phyloP scores from a whole-genome alignment of 169 alveolate species.

The Theileria sp. region DNA sequence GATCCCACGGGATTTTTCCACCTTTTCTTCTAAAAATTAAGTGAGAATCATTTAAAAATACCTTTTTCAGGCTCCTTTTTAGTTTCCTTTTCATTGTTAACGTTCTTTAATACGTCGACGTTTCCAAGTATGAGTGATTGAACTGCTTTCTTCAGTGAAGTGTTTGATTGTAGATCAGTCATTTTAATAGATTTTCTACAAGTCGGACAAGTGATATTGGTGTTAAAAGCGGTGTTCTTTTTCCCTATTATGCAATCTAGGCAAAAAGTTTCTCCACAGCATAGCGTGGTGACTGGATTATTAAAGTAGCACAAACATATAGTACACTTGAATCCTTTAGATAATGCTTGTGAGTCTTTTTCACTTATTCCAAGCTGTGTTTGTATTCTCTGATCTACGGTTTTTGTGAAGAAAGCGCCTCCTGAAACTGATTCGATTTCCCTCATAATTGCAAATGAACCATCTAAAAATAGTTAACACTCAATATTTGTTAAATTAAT shows the following conservation, averaged over 20 bases:
- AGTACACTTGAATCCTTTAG: constrained; percentile 70
- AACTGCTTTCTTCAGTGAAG: constrained; percentile 51
- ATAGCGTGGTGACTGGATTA: constrained; percentile 77
- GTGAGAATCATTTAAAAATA: background rate
- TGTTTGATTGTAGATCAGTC: constrained; percentile 54
- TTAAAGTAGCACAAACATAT: constrained; percentile 76
- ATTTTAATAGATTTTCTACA: constrained; percentile 23
- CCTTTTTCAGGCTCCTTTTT: background rate
- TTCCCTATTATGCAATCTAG: constrained; percentile 68
- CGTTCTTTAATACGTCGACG: constrained; percentile 26
- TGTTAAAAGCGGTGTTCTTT: constrained; percentile 40
- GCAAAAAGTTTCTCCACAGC: constrained; percentile 85
- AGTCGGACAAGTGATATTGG: constrained; percentile 47
- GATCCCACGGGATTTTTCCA: background rate
- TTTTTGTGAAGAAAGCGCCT: constrained; percentile 80
- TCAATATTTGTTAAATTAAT: too few species aligned
- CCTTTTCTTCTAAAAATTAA: background rate
- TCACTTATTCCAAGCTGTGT: constrained; percentile 72
- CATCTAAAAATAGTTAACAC: constrained; percentile 76
- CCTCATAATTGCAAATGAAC: constrained; percentile 81
- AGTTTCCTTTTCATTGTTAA: constrained; percentile 22
- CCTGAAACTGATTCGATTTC: constrained; percentile 82
- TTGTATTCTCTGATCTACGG: constrained; percentile 81
- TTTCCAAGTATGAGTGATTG: constrained; percentile 40
- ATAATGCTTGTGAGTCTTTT: constrained; percentile 59